Percentiles rank a stretch among this genome's conserved stretches.
These are phyloP conservation scores for Neoscytalidium dimidiatum DNA, from an alignment of 2,329 filamentous ascomycete species.

Conservation along the genomic window DNA sequence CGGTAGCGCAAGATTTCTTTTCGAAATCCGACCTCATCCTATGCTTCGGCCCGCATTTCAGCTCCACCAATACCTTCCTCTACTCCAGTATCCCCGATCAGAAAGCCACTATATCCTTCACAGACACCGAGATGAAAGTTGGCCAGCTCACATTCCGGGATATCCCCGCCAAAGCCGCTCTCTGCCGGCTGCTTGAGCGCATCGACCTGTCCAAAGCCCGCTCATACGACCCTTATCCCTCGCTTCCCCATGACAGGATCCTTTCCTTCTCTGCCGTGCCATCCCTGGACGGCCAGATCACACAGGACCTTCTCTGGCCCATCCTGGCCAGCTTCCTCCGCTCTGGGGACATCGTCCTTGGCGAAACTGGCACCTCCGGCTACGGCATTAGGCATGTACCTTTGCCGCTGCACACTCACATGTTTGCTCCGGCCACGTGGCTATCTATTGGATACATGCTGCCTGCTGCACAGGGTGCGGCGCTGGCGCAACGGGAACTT, in stretches of 20 bases:
- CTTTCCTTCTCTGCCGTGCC: background rate
- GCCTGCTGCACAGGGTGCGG: conserved; percentile 57
- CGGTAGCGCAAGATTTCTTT: conserved; percentile 37
- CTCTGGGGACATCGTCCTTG: conserved; percentile 57
- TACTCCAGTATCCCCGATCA: conserved; percentile 41
- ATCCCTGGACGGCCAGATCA: background rate
- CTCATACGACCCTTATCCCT: background rate
- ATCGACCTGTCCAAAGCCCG: background rate
- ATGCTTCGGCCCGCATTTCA: conserved; percentile 50
- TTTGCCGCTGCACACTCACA: conserved; percentile 48
- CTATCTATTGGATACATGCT: conserved; percentile 64
- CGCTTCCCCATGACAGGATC: background rate
- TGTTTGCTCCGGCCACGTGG: conserved; percentile 58
- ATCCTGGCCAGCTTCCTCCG: conserved; percentile 42
- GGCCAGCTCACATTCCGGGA: background rate
- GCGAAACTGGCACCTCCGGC: conserved; percentile 58
- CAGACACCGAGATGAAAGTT: background rate
- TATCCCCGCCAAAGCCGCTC: background rate
- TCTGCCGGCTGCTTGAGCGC: background rate
- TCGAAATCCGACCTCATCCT: conserved; percentile 48
- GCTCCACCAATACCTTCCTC: conserved; percentile 49
- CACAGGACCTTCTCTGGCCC: background rate
- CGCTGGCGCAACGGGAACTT: conserved; percentile 34
- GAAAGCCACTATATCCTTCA: background rate
- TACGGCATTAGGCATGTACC: background rate